A percentile compares a stretch with the other conserved stretches of the same genome.
Conservation (phyloP, 345 rosid genomes). For the Reutealis trisperma region DNA sequence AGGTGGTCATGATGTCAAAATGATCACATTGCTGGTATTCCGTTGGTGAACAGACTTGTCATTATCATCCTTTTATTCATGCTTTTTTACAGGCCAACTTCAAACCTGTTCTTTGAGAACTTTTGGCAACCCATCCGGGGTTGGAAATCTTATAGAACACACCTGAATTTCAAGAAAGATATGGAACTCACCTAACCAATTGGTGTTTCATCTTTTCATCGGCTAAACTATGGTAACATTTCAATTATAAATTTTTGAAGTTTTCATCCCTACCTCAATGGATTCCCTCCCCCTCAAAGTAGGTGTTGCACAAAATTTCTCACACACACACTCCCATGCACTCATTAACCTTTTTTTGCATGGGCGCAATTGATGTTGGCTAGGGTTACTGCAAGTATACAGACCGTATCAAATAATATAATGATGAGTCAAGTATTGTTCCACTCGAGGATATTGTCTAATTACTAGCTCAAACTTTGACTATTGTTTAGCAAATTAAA, state of each 20-base stretch:
- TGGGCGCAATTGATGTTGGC: too few relatives aligned
- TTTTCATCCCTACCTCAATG: neutral
- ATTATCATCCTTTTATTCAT: neutral
- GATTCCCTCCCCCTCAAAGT: neutral
- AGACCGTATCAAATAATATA: too few relatives aligned
- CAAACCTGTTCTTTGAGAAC: constrained; percentile 74
- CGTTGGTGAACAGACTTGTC: neutral
- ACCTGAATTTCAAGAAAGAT: constrained; percentile 92
- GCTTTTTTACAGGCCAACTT: constrained; percentile 63
- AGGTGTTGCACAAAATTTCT: neutral
- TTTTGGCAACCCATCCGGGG: constrained; percentile 81
- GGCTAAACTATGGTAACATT: neutral
- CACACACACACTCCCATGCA: too few relatives aligned
- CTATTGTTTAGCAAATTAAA: too few relatives aligned
- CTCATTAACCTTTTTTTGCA: too few relatives aligned
- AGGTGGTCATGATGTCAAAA: neutral
- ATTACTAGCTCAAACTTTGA: too few relatives aligned
- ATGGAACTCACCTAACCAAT: constrained; percentile 48
- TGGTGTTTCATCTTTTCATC: neutral
- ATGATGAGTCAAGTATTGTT: too few relatives aligned
- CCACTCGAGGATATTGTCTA: too few relatives aligned
- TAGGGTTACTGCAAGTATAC: too few relatives aligned
- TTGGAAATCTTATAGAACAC: constrained; percentile 69
- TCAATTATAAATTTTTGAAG: neutral
- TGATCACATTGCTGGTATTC: constrained; percentile 6